These are phyloP conservation scores for Remersonia thermophila DNA, from an alignment of 2,329 filamentous ascomycete genomes.

Conservation along the genomic window DNA sequence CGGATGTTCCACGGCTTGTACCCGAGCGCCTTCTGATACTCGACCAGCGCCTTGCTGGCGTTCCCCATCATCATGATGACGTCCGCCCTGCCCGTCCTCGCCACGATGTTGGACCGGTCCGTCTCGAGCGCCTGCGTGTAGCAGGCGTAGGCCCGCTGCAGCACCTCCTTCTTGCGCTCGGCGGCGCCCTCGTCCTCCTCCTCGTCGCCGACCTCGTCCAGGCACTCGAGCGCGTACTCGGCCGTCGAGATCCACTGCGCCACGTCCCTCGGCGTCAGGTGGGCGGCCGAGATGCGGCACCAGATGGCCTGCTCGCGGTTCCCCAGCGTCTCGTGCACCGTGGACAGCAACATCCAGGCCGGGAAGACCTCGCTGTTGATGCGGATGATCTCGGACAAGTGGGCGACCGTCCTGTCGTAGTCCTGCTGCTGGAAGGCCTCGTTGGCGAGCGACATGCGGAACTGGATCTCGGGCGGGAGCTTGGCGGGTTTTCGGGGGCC, in stretches of 20 bases:
- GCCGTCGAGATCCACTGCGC: conserved; percentile 48
- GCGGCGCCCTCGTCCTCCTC: conserved; percentile 32
- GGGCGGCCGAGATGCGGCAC: conserved; percentile 49
- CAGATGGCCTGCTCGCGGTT: conserved; percentile 45
- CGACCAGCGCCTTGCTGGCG: conserved; percentile 38
- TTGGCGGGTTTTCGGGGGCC: conserved; percentile 51
- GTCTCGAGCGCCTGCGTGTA: conserved; percentile 48
- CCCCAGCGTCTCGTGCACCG: conserved; percentile 49
- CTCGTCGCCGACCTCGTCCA: conserved; percentile 34
- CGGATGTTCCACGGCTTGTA: conserved; percentile 41
- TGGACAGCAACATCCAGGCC: conserved; percentile 50
- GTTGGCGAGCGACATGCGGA: conserved; percentile 53
- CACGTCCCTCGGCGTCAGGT: conserved; percentile 48
- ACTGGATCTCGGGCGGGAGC: conserved; percentile 59
- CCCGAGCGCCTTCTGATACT: conserved; percentile 44
- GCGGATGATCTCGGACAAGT: conserved; percentile 51
- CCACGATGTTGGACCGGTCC: conserved; percentile 43
- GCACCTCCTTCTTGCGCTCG: conserved; percentile 15
- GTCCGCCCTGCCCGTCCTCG: conserved; percentile 46
- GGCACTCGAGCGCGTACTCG: conserved; percentile 40
- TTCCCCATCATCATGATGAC: conserved; percentile 45
- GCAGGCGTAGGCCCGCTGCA: conserved; percentile 41
- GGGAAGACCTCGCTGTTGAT: conserved; percentile 56
- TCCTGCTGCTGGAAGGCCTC: conserved; percentile 52
- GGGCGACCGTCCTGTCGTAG: conserved; percentile 45